Base-by-base conservation (phyloP, 805 yeast genomes). In the Lipomyces yamanashiensis region DNA sequence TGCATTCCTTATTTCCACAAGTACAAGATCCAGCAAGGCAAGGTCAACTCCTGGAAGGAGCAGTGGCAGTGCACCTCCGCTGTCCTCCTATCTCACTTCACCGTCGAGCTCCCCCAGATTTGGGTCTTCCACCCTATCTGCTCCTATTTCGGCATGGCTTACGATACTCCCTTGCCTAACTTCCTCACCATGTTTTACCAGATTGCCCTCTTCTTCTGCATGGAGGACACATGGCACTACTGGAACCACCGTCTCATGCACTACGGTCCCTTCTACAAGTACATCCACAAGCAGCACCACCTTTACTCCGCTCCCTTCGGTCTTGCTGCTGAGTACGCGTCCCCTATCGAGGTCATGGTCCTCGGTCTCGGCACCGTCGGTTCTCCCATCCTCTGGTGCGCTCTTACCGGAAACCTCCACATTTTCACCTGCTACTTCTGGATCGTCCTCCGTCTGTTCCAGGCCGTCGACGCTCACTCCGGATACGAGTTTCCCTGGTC, bases 401-500 rank as follows among this genome's bases (percentile, higher is more conserved):
- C 84, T 75, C 79, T 88, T 75, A 86, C 95, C 50, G 84, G 87
- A 62, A 79, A 87, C 74, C 82, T 93, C 75, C 99, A 93, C 75
- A 79, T 95, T 72, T 87, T 90, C 80, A 93, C 98, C n/a, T 84
- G 92, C 64, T 87, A 90, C 73, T 69, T 85, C 61, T 93, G 98
- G 98, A 88, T 93, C 73, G 82, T 89, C 8, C 78, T 90, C 72
- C 86, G 98, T 78, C 84, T 93, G 71, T 87, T 89, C 81, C 99
- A 93, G 82, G 99, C 99, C 34, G 93, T 93, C 63, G 99, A 93
- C 76, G 88, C 98, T 33, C 99, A 93, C 78, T 92, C 98, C 12
- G 99, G 98, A 63, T 95, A 93, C 78, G 98, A 93, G 76, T 93
- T 93, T 85, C 98, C 99, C 67, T 87, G 96, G 90, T 90, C 97